Evolutionary conservation across 352 stramenopile genomes (phyloP), one percentile per base, ranked within the genome.

Genomic region (Phytophthora pluvialis): DNA sequence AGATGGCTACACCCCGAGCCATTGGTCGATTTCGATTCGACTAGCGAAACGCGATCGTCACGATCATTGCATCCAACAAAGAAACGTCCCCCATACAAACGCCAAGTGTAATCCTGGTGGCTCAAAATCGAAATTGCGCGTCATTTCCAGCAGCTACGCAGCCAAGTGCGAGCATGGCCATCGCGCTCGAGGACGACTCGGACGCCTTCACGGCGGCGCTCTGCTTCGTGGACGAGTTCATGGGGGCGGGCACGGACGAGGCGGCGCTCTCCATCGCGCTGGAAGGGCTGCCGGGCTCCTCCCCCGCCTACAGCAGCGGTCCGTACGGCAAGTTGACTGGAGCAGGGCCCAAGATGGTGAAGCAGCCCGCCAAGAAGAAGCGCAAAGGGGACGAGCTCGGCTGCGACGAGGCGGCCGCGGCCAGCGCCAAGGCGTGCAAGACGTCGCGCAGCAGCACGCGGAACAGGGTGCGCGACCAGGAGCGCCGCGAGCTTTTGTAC

Each of bases 401-500:
- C 18, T 50, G 35, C 42, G 60, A 26, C 40, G 55, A 55, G 47
- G 36, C 21, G 25, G 33, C 7, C 4, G 33, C 40, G 11, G 10
- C 21, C 4, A 40, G 7, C 3, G 16, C 42, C n/a, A 84, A 81
- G 46, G 29, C 49, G 3, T 51, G 59, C 55, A 71, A 75, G 29
- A 62, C 66, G 28, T 70, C 71, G 36, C 68, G 70, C 21, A 76
- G 55, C 45, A 79, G 73, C n/a, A 75, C 74, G 6, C 66, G 79
- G 39, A 75, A 75, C 55, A 51, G 67, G 4, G 74, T 77, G 29
- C 74, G 74, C 6, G 77, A 86, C 40, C 68, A 75, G 36, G 67
- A 78, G 10, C 68, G 65, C 10, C 58, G 75, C 11, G 77, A 86
- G 53, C 69, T 86, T 11, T 32, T 81, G 21, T 83, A 83, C 25